Conservation (phyloP, 2,329 filamentous ascomycete genomes). For the Aspergillus proliferans region DNA sequence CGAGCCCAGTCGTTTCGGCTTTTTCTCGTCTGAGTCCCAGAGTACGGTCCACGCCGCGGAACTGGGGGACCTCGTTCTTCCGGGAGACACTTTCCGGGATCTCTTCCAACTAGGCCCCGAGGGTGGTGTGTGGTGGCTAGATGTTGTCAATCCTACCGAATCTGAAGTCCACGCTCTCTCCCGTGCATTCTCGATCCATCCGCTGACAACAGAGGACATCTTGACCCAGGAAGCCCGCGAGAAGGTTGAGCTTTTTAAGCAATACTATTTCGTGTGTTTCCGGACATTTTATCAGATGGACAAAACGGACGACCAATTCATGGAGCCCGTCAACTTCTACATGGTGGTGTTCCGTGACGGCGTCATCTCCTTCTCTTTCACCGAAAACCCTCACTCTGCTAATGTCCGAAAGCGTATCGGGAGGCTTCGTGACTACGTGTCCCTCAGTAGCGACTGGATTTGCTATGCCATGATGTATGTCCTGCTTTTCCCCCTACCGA, state of each 20-base stretch:
- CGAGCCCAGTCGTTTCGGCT: constrained; percentile 80
- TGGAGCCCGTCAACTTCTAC: constrained; percentile 93
- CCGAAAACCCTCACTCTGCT: constrained; percentile 75
- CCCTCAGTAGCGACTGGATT: constrained; percentile 94
- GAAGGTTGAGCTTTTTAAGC: constrained; percentile 95
- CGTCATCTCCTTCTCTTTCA: constrained; percentile 89
- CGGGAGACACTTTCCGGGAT: constrained; percentile 81
- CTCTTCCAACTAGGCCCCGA: constrained; percentile 68
- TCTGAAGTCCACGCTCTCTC: constrained; percentile 84
- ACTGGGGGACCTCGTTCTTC: constrained; percentile 78
- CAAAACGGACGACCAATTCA: constrained; percentile 70
- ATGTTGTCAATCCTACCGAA: constrained; percentile 82
- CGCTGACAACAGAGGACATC: constrained; percentile 93
- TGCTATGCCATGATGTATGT: constrained; percentile 94
- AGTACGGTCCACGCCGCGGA: constrained; percentile 88
- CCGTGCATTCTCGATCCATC: constrained; percentile 92
- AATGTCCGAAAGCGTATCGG: constrained; percentile 89
- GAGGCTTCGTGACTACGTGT: constrained; percentile 87
- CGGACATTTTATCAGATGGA: constrained; percentile 84
- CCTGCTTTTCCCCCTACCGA: neutral
- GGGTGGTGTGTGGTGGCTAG: constrained; percentile 96
- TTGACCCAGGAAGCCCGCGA: constrained; percentile 91
- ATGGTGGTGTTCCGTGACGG: constrained; percentile 95
- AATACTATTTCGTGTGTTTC: constrained; percentile 98
- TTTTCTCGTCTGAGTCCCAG: constrained; percentile 93